Evolutionary conservation across 805 yeast species (phyloP).

Genomic region (Myxozyma kluyveri): DNA sequence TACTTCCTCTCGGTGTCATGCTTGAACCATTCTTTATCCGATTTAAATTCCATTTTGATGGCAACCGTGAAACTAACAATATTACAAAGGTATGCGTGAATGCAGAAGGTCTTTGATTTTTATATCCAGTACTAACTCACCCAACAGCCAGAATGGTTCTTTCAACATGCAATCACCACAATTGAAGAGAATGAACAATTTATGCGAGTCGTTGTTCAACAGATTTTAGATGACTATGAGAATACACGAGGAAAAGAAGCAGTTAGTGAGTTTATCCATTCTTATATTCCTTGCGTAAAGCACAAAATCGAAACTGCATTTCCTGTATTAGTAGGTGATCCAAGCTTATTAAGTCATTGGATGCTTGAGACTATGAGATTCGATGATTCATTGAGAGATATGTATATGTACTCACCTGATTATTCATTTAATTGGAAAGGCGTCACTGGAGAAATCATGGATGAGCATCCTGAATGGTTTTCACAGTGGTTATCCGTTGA

Average conservation of each 20-base stretch:
- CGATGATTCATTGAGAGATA: slow-evolving; percentile 49
- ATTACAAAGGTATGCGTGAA: slow-evolving; percentile 44
- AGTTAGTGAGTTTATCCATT: slow-evolving; percentile 45
- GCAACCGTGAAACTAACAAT: slow-evolving; percentile 57
- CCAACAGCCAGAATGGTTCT: slow-evolving; percentile 62
- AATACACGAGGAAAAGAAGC: slow-evolving; percentile 34
- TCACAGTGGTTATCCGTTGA: slow-evolving; percentile 56
- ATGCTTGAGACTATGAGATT: slow-evolving; percentile 57
- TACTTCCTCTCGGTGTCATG: slow-evolving; percentile 44
- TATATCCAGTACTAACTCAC: not conserved
- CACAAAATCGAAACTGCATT: slow-evolving; percentile 43
- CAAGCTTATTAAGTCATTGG: slow-evolving; percentile 55
- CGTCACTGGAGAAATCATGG: slow-evolving; percentile 37
- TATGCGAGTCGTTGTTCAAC: slow-evolving; percentile 32
- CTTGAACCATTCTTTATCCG: slow-evolving; percentile 48
- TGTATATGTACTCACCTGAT: slow-evolving; percentile 49
- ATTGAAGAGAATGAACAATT: slow-evolving; percentile 38
- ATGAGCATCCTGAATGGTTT: slow-evolving; percentile 37
- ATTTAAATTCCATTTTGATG: slow-evolving; percentile 60
- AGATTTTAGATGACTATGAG: slow-evolving; percentile 24
- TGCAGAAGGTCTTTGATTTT: too few species aligned
- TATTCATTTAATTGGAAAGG: slow-evolving; percentile 45
- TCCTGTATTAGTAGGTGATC: slow-evolving; percentile 37
- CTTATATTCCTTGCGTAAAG: slow-evolving; percentile 49
- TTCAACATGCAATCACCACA: slow-evolving; percentile 44